Conservation (phyloP, 805 yeast species). For the Candida palmyrensis region DNA sequence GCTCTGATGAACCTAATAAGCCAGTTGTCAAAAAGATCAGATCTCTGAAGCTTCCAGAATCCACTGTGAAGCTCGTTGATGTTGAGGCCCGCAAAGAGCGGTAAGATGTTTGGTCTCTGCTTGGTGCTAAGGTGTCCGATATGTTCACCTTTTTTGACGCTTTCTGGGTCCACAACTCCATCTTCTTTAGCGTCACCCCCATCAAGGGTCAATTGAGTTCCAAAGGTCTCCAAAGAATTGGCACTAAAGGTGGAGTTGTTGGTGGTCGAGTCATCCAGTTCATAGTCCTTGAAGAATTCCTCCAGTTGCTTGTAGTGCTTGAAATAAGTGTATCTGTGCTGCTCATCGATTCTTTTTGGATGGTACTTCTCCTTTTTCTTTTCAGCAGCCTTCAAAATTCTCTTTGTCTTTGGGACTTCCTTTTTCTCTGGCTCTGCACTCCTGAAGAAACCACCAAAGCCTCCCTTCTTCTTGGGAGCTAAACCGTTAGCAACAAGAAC, state of each 20-base stretch:
- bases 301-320: background rate
- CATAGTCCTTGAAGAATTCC: conserved; percentile 1
- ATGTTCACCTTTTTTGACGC: background rate
- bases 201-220: conserved; percentile 4
- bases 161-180: background rate
- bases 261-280: conserved; percentile 3
- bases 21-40: conserved; percentile 78
- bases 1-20: conserved; percentile 77
- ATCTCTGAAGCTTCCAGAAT: conserved; percentile 30
- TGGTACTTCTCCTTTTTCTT: conserved; percentile 2
- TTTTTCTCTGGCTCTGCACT: background rate
- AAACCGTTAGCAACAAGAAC: conserved; percentile 4
- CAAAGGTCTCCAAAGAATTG: conserved; percentile 1
- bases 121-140: background rate
- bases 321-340: conserved; percentile 3
- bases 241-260: background rate
- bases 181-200: background rate
- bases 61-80: conserved; percentile 26
- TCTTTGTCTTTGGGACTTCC: background rate
- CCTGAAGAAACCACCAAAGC: conserved; percentile 1
- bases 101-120: conserved; percentile 3
- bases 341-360: conserved; percentile 2
- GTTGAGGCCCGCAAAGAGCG: background rate
- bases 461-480: conserved; percentile 6
- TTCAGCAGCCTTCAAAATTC: conserved; percentile 2